These are phyloP conservation scores for Candida endomychidarum DNA, from an alignment of 805 yeast genomes.

Conservation along the genomic window DNA sequence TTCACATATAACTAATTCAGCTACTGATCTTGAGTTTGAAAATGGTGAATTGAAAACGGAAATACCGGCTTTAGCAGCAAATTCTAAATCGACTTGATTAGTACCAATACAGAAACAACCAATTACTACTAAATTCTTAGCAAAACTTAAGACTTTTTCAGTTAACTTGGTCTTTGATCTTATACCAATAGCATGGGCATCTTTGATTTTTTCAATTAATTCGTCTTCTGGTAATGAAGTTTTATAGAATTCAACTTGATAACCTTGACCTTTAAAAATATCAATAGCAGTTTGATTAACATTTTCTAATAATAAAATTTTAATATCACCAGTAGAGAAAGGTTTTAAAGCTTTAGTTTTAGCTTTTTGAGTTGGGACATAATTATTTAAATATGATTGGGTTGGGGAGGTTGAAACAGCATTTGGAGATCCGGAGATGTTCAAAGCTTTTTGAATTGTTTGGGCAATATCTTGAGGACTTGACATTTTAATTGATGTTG, in stretches of 20 bases:
- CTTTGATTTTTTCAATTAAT: slow-evolving; percentile 87
- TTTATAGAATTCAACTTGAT: slow-evolving; percentile 94
- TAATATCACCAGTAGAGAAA: slow-evolving; percentile 92
- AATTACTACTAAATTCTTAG: slow-evolving; percentile 82
- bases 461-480: slow-evolving; percentile 68
- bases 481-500: slow-evolving; percentile 43
- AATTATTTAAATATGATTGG: slow-evolving; percentile 66
- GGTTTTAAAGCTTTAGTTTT: slow-evolving; percentile 78
- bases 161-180: slow-evolving; percentile 94
- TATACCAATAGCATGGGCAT: slow-evolving; percentile 96
- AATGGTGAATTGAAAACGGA: slow-evolving; percentile 98
- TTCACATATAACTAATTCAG: slow-evolving; percentile 95
- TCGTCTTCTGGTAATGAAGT: slow-evolving; percentile 89
- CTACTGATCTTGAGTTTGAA: slow-evolving; percentile 97
- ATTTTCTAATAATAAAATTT: slow-evolving; percentile 86
- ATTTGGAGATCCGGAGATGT: slow-evolving; percentile 57
- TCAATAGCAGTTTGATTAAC: slow-evolving; percentile 91
- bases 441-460: slow-evolving; percentile 55
- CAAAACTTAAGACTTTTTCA: slow-evolving; percentile 74
- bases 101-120: slow-evolving; percentile 99
- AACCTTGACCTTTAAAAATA: slow-evolving; percentile 85
- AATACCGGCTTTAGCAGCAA: slow-evolving; percentile 88
- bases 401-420: slow-evolving; percentile 84
- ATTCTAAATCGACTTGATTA: slow-evolving; percentile 92
- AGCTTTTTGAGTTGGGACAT: slow-evolving; percentile 42